Evolutionary conservation across 306 rosid species (phyloP), one percentile per base, ranked within the genome.

Genomic region (Prunus persica): DNA sequence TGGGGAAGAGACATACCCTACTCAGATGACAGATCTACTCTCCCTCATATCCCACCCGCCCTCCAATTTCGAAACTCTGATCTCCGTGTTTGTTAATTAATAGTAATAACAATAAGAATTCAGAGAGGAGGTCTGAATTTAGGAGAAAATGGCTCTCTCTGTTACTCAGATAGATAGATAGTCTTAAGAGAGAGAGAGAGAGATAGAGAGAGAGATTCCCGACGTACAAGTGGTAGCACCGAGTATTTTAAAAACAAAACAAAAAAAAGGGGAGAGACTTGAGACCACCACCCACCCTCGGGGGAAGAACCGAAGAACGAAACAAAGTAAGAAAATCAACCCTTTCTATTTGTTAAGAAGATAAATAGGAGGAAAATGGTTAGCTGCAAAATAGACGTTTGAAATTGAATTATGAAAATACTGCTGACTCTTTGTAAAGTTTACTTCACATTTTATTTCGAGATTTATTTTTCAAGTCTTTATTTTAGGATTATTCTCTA

Each of bases 21-120:
- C 51, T 66, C 71, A 22, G 60, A 27, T 76, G 65, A 72, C 25
- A 51, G 73, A 69, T 25, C 69, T 65, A 18, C 41, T 25, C 22
- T 47, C 22, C 28, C 34, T 16, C 20, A n/a, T 28, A 64, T 18
- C 46, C 15, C 8, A 19, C 41, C 43, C 34, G 13, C 52, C 34
- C 38, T 68, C 58, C 24, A 68, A 68, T 68, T 68, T 49, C 24
- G 24, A 30, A 25, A 50, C 60, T 49, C 25, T 69, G 58, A 60
- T 15, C 20, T 28, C 20, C 30, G 45, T 34, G 45, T 30, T 9
- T 3, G 20, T 15, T 34, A 7, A 34, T 19, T 63, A 63, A 18
- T 63, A 14, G 46, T 63, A 28, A 63, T 63, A 28, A 18, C 58
- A 32, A 28, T 6, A 63, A 28, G 46, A 63, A 30, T 63, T 63